phyloP scores from a whole-genome alignment of 208 protist genomes.

The Trypanosomatidae sp. region DNA sequence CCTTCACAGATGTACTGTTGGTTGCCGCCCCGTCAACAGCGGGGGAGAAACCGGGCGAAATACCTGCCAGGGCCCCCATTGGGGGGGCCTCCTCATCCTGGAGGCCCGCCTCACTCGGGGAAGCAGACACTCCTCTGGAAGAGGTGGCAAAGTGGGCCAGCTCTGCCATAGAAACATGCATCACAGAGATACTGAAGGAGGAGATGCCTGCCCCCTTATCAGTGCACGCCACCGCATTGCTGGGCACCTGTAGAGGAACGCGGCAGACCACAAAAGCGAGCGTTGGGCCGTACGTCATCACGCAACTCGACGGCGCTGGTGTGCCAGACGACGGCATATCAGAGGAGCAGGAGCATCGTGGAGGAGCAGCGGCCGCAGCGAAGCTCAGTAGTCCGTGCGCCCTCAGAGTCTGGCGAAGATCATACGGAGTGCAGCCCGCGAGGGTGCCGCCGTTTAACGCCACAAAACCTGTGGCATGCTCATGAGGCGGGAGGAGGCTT shows the following conservation, averaged over 20 bases:
- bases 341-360: neutral
- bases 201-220: neutral
- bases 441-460: constrained; percentile 64
- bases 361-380: neutral
- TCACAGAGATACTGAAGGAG: neutral
- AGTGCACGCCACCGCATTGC: neutral
- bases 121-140: neutral
- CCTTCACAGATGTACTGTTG: neutral
- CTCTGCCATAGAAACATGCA: neutral
- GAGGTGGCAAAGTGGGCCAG: neutral
- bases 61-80: neutral
- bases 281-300: constrained; percentile 27
- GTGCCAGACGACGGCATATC: neutral
- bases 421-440: constrained; percentile 43
- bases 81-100: neutral
- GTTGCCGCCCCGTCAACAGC: neutral
- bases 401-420: constrained; percentile 33
- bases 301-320: neutral
- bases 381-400: constrained; percentile 16
- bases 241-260: constrained; percentile 6
- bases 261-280: constrained; percentile 35
- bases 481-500: neutral
- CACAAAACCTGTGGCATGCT: constrained; percentile 38
- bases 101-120: neutral
- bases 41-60: neutral